Evolutionary conservation across 345 rosid species (phyloP).

Genomic region (Punica granatum): DNA sequence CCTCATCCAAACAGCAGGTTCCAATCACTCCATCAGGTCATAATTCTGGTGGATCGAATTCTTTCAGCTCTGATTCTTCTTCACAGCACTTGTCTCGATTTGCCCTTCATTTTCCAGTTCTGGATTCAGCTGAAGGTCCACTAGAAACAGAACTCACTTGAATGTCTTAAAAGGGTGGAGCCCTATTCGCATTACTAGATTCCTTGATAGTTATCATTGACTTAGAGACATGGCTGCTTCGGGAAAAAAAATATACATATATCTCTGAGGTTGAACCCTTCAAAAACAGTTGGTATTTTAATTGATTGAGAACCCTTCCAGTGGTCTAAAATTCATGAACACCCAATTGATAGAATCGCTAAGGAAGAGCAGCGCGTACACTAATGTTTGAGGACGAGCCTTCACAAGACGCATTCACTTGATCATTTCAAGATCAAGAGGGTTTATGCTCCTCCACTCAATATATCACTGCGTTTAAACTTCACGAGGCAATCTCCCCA

Average conservation of each 20-base stretch:
- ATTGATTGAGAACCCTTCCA: background rate
- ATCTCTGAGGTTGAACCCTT: no score
- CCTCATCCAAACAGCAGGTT: background rate
- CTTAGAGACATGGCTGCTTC: no score
- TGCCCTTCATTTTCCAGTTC: no score
- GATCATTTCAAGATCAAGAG: slow-evolving; percentile 24
- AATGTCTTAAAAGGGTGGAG: background rate
- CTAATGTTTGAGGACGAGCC: background rate
- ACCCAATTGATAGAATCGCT: no score
- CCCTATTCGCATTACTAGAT: background rate
- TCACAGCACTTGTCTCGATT: no score
- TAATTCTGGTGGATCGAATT: no score
- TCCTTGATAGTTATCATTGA: background rate
- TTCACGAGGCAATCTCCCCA: slow-evolving; percentile 30
- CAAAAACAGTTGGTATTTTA: no score
- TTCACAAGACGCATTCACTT: slow-evolving; percentile 6
- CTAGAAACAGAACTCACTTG: background rate
- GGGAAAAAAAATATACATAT: no score
- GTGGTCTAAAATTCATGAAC: no score
- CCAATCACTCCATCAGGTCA: background rate
- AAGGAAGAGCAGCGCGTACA: background rate
- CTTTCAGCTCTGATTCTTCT: no score
- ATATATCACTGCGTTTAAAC: slow-evolving; percentile 58
- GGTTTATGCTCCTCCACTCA: slow-evolving; percentile 24
- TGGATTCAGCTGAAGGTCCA: background rate